Base-by-base conservation (phyloP, 495 filamentous ascomycete genomes). In the Xylaria telfairii region DNA sequence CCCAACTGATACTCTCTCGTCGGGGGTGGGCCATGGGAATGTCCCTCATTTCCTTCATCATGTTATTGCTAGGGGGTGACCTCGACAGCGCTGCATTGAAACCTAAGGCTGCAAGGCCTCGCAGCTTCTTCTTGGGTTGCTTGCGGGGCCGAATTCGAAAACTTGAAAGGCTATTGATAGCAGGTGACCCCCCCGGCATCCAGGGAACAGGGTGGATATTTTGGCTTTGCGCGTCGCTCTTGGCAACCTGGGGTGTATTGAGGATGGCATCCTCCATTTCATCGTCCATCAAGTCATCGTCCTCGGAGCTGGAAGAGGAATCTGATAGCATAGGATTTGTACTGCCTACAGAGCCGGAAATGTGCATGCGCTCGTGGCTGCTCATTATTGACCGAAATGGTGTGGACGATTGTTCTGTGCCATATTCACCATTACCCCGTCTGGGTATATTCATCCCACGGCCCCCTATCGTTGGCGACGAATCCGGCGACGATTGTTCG, bases 401-500 rank as follows among this genome's bases (percentile, higher is more conserved):
- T 15, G 75, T 81, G 32, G 80, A 74, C 2, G 78, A 74, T 59
- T 81, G 81, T 41, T 85, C 83, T 64, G 75, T 66, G 10, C 75
- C 78, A 68, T 75, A 81, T 59, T 79, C 82, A 73, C 74, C 77
- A 60, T 64, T 74, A 61, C 79, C 75, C 68, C 81, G 78, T 60
- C 77, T 71, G 54, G 93, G 94, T 47, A 97, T 95, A 71, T 87
- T 90, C 85, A 97, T 90, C 9, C 90, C 91, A 30, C 92, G 87
- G 37, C 92, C 92, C 24, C 83, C 82, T 51, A 96, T 90, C n/a
- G 89, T 94, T 0, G 96, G 96, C 0, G 94, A 97, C 4, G 94
- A 96, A 77, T 97, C 95, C 15, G 96, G 96, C n/a, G 93, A 96
- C 0, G 92, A 91, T 73, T 94, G 91, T 66, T 92, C 91, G 53